phyloP scores from a whole-genome alignment of 2,329 filamentous ascomycete species.

The Fusarium verticillioides region DNA sequence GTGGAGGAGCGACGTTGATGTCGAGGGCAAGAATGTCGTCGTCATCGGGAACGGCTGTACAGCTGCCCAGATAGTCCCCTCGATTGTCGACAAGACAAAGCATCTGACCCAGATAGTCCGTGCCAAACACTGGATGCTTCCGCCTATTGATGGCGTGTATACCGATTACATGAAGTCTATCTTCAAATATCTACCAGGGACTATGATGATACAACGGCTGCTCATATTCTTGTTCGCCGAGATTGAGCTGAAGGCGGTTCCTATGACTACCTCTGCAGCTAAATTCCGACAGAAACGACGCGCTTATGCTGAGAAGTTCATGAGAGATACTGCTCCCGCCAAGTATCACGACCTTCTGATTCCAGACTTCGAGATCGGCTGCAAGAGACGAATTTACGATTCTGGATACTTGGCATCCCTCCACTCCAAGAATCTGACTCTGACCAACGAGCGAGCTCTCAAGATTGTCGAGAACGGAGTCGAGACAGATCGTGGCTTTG shows the following conservation, averaged over 20 bases:
- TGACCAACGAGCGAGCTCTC: not conserved
- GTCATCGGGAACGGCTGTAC: not conserved
- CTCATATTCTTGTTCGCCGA: not conserved
- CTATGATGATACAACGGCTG: not conserved
- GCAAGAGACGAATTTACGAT: not conserved
- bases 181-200: not conserved
- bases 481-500: not conserved
- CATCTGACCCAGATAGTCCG: not conserved
- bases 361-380: not conserved
- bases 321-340: not conserved
- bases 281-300: not conserved
- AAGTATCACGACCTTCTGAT: slow-evolving; percentile 1
- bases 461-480: not conserved
- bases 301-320: not conserved
- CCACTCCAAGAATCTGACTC: not conserved
- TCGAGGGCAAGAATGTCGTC: not conserved
- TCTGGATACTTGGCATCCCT: not conserved
- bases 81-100: not conserved
- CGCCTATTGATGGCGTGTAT: not conserved
- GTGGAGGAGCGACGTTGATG: not conserved
- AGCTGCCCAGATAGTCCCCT: not conserved
- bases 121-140: not conserved
- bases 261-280: not conserved
- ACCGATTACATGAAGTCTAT: fast-evolving
- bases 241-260: not conserved